Conservation (phyloP, 1,139 yeast species). For the Kodamaea plutei region DNA sequence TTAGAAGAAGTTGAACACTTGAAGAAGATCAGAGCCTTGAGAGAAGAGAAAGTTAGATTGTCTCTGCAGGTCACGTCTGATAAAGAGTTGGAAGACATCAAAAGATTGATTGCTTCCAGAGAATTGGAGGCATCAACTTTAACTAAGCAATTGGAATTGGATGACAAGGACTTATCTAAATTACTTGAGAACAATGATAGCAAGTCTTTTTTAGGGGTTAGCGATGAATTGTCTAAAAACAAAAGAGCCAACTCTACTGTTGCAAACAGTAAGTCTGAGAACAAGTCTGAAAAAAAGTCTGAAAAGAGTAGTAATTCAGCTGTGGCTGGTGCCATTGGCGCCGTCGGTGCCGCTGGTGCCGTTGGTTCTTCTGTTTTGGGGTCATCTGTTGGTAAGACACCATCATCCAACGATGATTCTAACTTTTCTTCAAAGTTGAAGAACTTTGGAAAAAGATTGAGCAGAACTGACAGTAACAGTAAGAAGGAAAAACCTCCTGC, state of each 20-base stretch:
- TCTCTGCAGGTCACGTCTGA: conserved; percentile 24
- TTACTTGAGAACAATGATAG: conserved; percentile 13
- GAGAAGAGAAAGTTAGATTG: conserved; percentile 36
- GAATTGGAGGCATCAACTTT: conserved; percentile 35
- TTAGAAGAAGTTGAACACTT: conserved; percentile 38
- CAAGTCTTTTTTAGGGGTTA: conserved; percentile 21
- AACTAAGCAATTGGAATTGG: conserved; percentile 32
- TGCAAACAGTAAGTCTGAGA: conserved; percentile 5
- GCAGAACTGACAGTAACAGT: conserved; percentile 7
- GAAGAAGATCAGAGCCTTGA: conserved; percentile 34
- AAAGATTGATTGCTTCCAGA: conserved; percentile 33
- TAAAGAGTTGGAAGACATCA: conserved; percentile 26
- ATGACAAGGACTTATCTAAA: conserved; percentile 23
- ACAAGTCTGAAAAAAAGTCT: background rate
- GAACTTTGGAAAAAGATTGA: conserved; percentile 20
- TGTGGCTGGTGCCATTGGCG: conserved; percentile 10
- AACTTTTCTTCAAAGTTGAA: conserved; percentile 19
- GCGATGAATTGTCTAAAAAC: conserved; percentile 20
- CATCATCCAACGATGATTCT: conserved; percentile 6
- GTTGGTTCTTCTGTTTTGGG: conserved; percentile 4
- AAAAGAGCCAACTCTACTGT: conserved; percentile 1
- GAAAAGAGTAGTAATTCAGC: conserved; percentile 2
- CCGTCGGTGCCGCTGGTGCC: conserved; percentile 9
- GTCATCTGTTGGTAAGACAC: conserved; percentile 3
- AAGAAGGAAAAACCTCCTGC: conserved; percentile 6